phyloP scores from a whole-genome alignment of 805 yeast genomes.

The Saturnispora halmiae region DNA sequence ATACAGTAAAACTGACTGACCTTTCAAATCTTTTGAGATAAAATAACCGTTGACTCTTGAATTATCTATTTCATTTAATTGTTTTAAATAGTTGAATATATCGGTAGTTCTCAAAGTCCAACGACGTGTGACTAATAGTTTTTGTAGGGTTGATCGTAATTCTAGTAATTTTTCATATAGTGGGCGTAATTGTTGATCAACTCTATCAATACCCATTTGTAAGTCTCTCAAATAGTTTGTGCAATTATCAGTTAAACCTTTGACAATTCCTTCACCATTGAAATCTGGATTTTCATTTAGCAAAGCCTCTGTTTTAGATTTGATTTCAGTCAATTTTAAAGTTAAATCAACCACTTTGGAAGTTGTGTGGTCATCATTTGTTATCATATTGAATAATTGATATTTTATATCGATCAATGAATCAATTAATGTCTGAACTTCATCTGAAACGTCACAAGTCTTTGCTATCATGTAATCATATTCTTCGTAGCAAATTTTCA shows the following conservation, averaged over 20 bases:
- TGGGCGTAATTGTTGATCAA: slow-evolving; percentile 44
- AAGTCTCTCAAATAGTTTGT: slow-evolving; percentile 65
- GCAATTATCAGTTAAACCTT: slow-evolving; percentile 78
- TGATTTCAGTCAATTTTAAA: slow-evolving; percentile 18
- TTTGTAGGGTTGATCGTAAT: slow-evolving; percentile 68
- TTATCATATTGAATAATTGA: slow-evolving; percentile 46
- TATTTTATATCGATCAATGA: slow-evolving; percentile 52
- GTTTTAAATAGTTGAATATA: slow-evolving; percentile 71
- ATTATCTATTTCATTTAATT: slow-evolving; percentile 65
- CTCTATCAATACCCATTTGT: slow-evolving; percentile 35
- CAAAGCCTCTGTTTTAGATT: slow-evolving; percentile 19
- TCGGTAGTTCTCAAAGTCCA: slow-evolving; percentile 98
- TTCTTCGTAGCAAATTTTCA: slow-evolving; percentile 51
- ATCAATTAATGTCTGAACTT: slow-evolving; percentile 44
- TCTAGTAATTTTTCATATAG: slow-evolving; percentile 56
- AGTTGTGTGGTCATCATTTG: slow-evolving; percentile 31
- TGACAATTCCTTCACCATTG: slow-evolving; percentile 41
- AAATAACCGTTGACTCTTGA: slow-evolving; percentile 57
- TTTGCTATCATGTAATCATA: slow-evolving; percentile 49
- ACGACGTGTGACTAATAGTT: slow-evolving; percentile 80
- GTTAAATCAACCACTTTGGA: slow-evolving; percentile 14
- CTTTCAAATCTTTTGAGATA: slow-evolving; percentile 33
- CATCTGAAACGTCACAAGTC: slow-evolving; percentile 44
- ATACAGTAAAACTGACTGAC: slow-evolving; percentile 59
- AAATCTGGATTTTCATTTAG: slow-evolving; percentile 19